Conservation (phyloP, 768 basidiomycete genomes). For the Serpula lacrymans region DNA sequence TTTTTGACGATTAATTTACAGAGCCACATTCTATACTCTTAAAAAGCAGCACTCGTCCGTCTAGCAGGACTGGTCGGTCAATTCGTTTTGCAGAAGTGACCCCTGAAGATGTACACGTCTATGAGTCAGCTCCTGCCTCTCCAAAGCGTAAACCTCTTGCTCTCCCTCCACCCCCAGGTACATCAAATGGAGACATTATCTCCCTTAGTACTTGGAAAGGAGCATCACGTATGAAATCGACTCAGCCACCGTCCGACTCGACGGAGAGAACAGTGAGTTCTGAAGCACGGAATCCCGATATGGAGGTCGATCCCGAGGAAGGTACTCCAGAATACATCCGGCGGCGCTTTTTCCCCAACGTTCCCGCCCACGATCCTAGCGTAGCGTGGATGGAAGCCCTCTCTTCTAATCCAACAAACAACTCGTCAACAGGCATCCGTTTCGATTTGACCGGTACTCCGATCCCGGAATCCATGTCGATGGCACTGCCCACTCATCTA, state of each 20-base stretch:
- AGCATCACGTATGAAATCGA: no score
- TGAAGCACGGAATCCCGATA: not conserved
- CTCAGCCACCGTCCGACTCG: no score
- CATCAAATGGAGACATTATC: constrained; percentile 24
- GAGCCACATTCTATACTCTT: constrained; percentile 42
- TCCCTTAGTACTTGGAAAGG: constrained; percentile 39
- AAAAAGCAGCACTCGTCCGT: constrained; percentile 54
- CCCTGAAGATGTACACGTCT: constrained; percentile 75
- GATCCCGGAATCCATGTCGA: constrained; percentile 53
- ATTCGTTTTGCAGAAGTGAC: constrained; percentile 76
- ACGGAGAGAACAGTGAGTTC: no score
- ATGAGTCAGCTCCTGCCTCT: constrained; percentile 77
- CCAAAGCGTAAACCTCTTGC: constrained; percentile 59
- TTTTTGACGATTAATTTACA: no score
- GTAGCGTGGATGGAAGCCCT: constrained; percentile 72
- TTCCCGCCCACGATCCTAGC: constrained; percentile 63
- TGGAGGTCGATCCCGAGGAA: constrained; percentile 44
- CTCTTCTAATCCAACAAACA: constrained; percentile 8
- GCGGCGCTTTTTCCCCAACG: constrained; percentile 74
- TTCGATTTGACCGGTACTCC: constrained; percentile 70
- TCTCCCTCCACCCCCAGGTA: constrained; percentile 40
- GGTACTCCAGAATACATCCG: constrained; percentile 85
- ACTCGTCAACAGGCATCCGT: constrained; percentile 26
- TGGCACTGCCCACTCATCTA: constrained; percentile 72
- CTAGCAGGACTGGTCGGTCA: constrained; percentile 49